Percentiles rank a stretch among this genome's conserved stretches.
These are phyloP conservation scores for Solanum peruvianum DNA, from an alignment of 257 asterid species.

Conservation along the genomic window DNA sequence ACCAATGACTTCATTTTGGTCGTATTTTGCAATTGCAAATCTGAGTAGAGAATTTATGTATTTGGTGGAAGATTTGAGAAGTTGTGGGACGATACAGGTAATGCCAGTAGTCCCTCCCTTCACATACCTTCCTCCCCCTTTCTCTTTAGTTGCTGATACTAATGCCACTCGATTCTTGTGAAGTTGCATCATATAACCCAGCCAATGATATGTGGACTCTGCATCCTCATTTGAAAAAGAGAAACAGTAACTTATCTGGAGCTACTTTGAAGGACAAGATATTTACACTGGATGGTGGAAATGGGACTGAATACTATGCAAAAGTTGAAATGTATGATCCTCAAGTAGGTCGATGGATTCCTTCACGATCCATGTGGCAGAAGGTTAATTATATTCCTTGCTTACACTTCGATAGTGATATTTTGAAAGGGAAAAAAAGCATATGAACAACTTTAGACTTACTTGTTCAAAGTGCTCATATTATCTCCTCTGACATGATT, in stretches of 20 bases:
- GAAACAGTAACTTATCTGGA: slow-evolving; percentile 60
- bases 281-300: slow-evolving; percentile 71
- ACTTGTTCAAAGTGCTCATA: background rate
- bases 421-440: too few species aligned
- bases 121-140: background rate
- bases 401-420: background rate
- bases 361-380: slow-evolving; percentile 64
- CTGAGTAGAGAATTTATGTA: slow-evolving; percentile 43
- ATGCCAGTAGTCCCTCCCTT: background rate
- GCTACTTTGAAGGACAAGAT: slow-evolving; percentile 44
- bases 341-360: slow-evolving; percentile 63
- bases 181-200: slow-evolving; percentile 77
- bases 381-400: slow-evolving; percentile 35
- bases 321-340: slow-evolving; percentile 69
- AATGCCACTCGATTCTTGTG: slow-evolving; percentile 6
- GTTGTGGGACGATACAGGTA: slow-evolving; percentile 57
- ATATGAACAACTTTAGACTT: too few species aligned
- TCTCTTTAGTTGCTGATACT: background rate
- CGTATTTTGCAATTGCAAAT: slow-evolving; percentile 42
- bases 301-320: slow-evolving; percentile 47
- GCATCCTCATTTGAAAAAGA: slow-evolving; percentile 38
- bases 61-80: slow-evolving; percentile 70
- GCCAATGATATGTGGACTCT: slow-evolving; percentile 44
- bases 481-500: background rate
- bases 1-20: slow-evolving; percentile 53